Base-by-base conservation (phyloP, 2,329 filamentous ascomycete genomes). In the Curvularia sp. region DNA sequence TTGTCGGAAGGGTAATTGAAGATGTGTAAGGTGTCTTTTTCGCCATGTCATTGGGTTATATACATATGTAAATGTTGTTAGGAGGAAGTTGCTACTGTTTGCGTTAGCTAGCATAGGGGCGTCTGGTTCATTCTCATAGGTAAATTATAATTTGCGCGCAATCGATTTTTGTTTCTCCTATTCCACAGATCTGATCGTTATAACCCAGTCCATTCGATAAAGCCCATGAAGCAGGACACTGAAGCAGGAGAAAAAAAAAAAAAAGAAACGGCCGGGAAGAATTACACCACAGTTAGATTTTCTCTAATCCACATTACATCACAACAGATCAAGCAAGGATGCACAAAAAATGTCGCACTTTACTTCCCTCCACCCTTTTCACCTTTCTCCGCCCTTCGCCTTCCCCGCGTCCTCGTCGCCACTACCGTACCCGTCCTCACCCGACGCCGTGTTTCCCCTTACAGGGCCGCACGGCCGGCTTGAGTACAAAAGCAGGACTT, bases 1-100 rank as follows among this genome's bases (percentile, higher is more conserved):
- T 88, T 73, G 87, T 92, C 30, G 91, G 91, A 0, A 85, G 79
- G 60, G 85, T 93, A 10, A 54, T 75, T 10, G 71, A 71, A 18
- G 61, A 52, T 25, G 32, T 23, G 19, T 55, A 30, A 12, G 5
- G 9, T 2, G 21, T 46, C 13, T 39, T n/a, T 25, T 27, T 7
- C 25, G 7, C 7, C 25, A 27, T 27, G 25, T 27, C 7, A 27
- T 4, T 27, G 25, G 34, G 15, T n/a, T 36, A 36, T 30, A 3
- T 30, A 12, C 12, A 13, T 3, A 21, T 28, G 2, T 1, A n/a
- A 19, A n/a, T 15, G 32, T 38, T 10, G 7, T 4, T 1, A 15
- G 30, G 32, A n/a, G 32, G 32, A n/a, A 34, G 12, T n/a, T 28
- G 7, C 13, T 41, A 19, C 10, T 15, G n/a, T 19, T 18, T 13